Conservation (phyloP, 176 grass and related monocot species). For the Bothriochloa decipiens region DNA sequence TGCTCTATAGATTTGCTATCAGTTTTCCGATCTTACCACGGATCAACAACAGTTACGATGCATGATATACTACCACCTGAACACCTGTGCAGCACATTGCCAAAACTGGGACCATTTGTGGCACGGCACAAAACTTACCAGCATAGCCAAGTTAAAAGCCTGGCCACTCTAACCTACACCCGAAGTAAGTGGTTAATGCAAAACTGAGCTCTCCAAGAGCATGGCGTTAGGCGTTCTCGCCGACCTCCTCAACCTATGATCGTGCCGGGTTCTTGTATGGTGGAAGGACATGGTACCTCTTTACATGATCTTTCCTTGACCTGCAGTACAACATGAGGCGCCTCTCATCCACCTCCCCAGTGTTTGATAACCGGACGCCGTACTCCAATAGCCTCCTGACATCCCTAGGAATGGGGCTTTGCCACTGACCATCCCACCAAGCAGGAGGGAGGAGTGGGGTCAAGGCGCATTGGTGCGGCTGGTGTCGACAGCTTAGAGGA, state of each 20-base stretch:
- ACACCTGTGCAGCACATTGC: background rate
- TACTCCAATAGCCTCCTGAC: constrained; percentile 54
- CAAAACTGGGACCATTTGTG: constrained; percentile 18
- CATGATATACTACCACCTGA: background rate
- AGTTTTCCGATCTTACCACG: background rate
- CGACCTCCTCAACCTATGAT: background rate
- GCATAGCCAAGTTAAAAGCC: constrained; percentile 29
- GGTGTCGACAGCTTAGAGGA: constrained; percentile 57
- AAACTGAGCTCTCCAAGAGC: constrained; percentile 15
- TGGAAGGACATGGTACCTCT: constrained; percentile 58
- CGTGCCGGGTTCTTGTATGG: constrained; percentile 15
- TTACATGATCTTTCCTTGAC: constrained; percentile 71
- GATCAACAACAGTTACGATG: background rate
- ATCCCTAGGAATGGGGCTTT: constrained; percentile 64
- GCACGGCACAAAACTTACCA: background rate
- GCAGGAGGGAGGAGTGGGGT: constrained; percentile 73
- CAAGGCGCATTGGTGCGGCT: constrained; percentile 68
- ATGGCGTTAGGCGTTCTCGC: background rate
- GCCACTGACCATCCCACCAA: constrained; percentile 87
- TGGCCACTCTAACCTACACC: constrained; percentile 24
- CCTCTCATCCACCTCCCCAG: constrained; percentile 40
- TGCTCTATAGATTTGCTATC: background rate
- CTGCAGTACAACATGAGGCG: constrained; percentile 51
- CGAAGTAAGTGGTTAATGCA: background rate
- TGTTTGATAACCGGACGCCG: constrained; percentile 51